These are phyloP conservation scores for Podospora fimiseda DNA, from an alignment of 495 filamentous ascomycete genomes.

Conservation along the genomic window DNA sequence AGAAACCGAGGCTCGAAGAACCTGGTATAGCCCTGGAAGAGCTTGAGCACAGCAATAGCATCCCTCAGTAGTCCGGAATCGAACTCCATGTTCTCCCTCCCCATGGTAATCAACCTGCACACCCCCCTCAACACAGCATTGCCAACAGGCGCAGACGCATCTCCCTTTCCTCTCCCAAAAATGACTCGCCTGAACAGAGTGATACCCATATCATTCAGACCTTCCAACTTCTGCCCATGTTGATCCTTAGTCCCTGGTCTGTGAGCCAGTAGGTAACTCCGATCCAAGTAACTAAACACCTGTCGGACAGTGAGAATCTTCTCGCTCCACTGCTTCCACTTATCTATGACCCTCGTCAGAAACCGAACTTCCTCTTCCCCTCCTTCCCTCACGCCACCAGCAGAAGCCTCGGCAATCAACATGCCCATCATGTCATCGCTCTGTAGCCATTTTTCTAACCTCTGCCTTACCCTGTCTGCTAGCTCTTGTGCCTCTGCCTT, in stretches of 20 bases:
- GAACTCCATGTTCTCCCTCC: slow-evolving; percentile 43
- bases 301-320: slow-evolving; percentile 72
- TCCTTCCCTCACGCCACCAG: slow-evolving; percentile 30
- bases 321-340: slow-evolving; percentile 73
- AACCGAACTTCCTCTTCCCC: slow-evolving; percentile 55
- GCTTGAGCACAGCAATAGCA: slow-evolving; percentile 71
- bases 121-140: slow-evolving; percentile 59
- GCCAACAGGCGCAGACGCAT: slow-evolving; percentile 39
- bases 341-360: slow-evolving; percentile 55
- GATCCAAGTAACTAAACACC: slow-evolving; percentile 88
- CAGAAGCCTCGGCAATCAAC: slow-evolving; percentile 29
- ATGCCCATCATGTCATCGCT: slow-evolving; percentile 46
- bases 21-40: slow-evolving; percentile 67
- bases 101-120: slow-evolving; percentile 71
- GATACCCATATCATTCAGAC: slow-evolving; percentile 52
- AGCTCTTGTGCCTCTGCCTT: slow-evolving; percentile 50
- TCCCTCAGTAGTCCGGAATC: slow-evolving; percentile 58
- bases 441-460: slow-evolving; percentile 57
- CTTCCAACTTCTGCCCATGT: slow-evolving; percentile 38
- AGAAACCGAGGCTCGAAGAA: slow-evolving; percentile 76
- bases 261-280: slow-evolving; percentile 66
- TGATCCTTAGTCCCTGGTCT: not conserved
- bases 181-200: slow-evolving; percentile 54
- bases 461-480: slow-evolving; percentile 52
- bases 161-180: slow-evolving; percentile 32